A percentile compares a stretch with the other conserved stretches of the same genome.
phyloP scores from a whole-genome alignment of 2,329 filamentous ascomycete genomes.

The Colletotrichum abscissum region DNA sequence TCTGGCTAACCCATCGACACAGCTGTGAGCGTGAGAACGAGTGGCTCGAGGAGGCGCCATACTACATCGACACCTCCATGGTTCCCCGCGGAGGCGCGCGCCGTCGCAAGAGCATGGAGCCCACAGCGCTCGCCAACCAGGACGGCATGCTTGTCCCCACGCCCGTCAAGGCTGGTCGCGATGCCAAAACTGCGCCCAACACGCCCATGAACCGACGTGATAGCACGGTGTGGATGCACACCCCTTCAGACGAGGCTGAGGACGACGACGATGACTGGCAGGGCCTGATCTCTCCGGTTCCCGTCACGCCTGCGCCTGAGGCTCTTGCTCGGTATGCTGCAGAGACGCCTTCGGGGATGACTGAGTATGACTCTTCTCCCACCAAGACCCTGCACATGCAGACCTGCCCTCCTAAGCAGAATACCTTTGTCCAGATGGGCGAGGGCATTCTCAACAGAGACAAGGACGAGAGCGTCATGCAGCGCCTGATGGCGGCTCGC shows the following conservation, averaged over 20 bases:
- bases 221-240: slow-evolving; percentile 66
- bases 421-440: slow-evolving; percentile 51
- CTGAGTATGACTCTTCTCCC: slow-evolving; percentile 49
- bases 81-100: slow-evolving; percentile 77
- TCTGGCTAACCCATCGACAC: not conserved
- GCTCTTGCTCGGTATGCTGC: slow-evolving; percentile 63
- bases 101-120: slow-evolving; percentile 85
- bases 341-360: slow-evolving; percentile 53
- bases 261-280: slow-evolving; percentile 54
- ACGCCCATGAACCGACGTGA: slow-evolving; percentile 65
- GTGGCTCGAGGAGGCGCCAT: slow-evolving; percentile 80
- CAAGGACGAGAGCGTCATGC: slow-evolving; percentile 68
- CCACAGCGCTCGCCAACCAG: slow-evolving; percentile 74
- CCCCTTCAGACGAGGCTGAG: slow-evolving; percentile 58
- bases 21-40: slow-evolving; percentile 81
- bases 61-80: slow-evolving; percentile 74
- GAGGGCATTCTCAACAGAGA: slow-evolving; percentile 58
- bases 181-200: slow-evolving; percentile 52
- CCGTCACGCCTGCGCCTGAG: slow-evolving; percentile 69
- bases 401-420: slow-evolving; percentile 66
- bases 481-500: slow-evolving; percentile 76
- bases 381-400: slow-evolving; percentile 56
- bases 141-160: slow-evolving; percentile 71
- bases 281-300: slow-evolving; percentile 64
- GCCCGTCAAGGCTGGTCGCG: slow-evolving; percentile 45